These are phyloP conservation scores for Aspergillus fischeri DNA, from an alignment of 2,329 filamentous ascomycete species.

Conservation along the genomic window DNA sequence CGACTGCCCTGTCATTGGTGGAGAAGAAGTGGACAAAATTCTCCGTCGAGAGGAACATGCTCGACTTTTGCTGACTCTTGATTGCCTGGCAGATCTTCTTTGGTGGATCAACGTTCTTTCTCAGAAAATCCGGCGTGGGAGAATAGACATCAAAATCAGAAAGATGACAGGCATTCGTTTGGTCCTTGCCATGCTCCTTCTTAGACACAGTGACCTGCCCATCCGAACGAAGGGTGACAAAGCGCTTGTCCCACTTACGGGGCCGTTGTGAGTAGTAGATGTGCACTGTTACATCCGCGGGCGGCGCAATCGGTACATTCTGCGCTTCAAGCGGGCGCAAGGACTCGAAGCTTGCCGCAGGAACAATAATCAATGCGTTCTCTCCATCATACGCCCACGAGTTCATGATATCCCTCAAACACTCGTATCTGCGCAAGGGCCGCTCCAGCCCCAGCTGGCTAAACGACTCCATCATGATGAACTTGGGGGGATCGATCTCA, in stretches of 20 bases:
- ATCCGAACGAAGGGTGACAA: slow-evolving; percentile 65
- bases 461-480: slow-evolving; percentile 75
- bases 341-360: slow-evolving; percentile 51
- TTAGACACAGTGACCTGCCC: slow-evolving; percentile 72
- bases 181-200: slow-evolving; percentile 66
- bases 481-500: slow-evolving; percentile 59
- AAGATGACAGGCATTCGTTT: slow-evolving; percentile 70
- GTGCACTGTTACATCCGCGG: slow-evolving; percentile 63
- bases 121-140: slow-evolving; percentile 63
- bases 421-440: slow-evolving; percentile 79
- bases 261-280: slow-evolving; percentile 77
- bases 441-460: slow-evolving; percentile 72
- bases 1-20: slow-evolving; percentile 65
- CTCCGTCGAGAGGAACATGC: slow-evolving; percentile 73
- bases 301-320: slow-evolving; percentile 60
- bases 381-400: slow-evolving; percentile 83
- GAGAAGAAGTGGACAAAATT: slow-evolving; percentile 93
- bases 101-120: slow-evolving; percentile 72
- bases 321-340: slow-evolving; percentile 54
- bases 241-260: slow-evolving; percentile 85
- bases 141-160: slow-evolving; percentile 91
- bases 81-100: slow-evolving; percentile 83
- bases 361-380: slow-evolving; percentile 67
- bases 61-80: slow-evolving; percentile 86
- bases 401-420: slow-evolving; percentile 81